Percentiles rank a stretch among this genome's conserved stretches.
These are phyloP conservation scores for Monosporascus sp. DNA, from an alignment of 2,329 filamentous ascomycete species.

Conservation along the genomic window DNA sequence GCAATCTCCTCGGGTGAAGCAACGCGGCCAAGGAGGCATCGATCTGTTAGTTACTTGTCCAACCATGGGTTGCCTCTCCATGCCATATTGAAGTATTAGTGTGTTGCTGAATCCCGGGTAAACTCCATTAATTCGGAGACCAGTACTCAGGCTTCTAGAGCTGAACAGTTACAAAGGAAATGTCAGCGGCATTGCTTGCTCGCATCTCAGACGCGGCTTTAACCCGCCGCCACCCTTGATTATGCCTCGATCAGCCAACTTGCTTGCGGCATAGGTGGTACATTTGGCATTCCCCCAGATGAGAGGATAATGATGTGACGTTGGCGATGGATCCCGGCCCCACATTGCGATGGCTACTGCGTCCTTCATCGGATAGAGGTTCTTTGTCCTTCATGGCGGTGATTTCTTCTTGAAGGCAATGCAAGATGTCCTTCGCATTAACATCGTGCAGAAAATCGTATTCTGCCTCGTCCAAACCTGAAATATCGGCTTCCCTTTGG, in stretches of 20 bases:
- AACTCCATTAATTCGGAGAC: slow-evolving; percentile 16
- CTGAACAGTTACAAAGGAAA: background rate
- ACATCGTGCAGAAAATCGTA: slow-evolving; percentile 13
- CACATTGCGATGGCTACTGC: slow-evolving; percentile 10
- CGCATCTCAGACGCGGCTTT: no score
- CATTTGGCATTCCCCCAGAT: slow-evolving; percentile 1
- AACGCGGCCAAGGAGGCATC: slow-evolving; percentile 8
- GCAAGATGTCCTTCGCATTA: slow-evolving; percentile 14
- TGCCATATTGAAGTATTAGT: slow-evolving; percentile 7
- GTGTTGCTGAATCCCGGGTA: slow-evolving; percentile 16
- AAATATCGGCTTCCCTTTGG: background rate
- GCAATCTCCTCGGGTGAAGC: slow-evolving; percentile 5
- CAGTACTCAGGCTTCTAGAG: slow-evolving; percentile 10
- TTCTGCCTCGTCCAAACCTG: slow-evolving; percentile 8
- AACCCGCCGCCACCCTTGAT: slow-evolving; percentile 13
- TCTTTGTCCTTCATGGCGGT: slow-evolving; percentile 13
- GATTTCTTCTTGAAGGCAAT: slow-evolving; percentile 16
- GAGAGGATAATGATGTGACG: slow-evolving; percentile 11
- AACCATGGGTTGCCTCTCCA: slow-evolving; percentile 8
- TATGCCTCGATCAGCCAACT: slow-evolving; percentile 12
- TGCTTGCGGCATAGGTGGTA: slow-evolving; percentile 11
- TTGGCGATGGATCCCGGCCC: slow-evolving; percentile 13
- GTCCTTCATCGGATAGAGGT: slow-evolving; percentile 7
- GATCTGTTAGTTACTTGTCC: slow-evolving; percentile 5
- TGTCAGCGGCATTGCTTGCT: background rate